Evolutionary conservation across 768 basidiomycete genomes (phyloP).

Genomic region (Boletus sp.): DNA sequence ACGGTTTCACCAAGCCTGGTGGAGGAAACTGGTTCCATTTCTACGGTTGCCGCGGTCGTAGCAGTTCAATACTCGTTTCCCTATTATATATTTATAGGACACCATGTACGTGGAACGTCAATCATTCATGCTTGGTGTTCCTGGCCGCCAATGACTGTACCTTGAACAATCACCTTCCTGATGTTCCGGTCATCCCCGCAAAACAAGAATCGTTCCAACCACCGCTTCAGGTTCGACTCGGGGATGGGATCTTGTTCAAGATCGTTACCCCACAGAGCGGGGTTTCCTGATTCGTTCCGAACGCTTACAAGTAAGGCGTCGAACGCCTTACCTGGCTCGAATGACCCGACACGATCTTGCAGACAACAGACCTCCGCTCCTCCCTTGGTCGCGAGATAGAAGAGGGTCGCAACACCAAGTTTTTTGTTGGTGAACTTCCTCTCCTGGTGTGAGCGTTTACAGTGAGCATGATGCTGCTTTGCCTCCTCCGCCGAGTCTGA

Average conservation of each 20-base stretch:
- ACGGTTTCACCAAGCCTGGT: not conserved
- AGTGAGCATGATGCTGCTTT: not conserved
- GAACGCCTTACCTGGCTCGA: constrained; percentile 79
- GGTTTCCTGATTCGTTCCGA: constrained; percentile 48
- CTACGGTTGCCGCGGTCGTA: not conserved
- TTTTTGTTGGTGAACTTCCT: constrained; percentile 51
- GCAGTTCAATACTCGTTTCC: not conserved
- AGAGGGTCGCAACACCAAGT: constrained; percentile 67
- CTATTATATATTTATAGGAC: constrained; percentile 1
- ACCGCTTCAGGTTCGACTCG: constrained; percentile 44
- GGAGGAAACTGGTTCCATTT: not conserved
- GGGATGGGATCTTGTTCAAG: constrained; percentile 34
- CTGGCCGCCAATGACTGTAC: constrained; percentile 70
- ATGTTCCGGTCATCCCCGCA: constrained; percentile 87
- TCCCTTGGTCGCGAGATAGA: constrained; percentile 90
- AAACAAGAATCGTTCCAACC: constrained; percentile 81
- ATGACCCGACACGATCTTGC: constrained; percentile 66
- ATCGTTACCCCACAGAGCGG: constrained; percentile 48
- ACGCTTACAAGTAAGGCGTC: constrained; percentile 81
- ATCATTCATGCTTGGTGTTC: constrained; percentile 26
- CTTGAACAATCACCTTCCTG: constrained; percentile 78
- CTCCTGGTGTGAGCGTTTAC: constrained; percentile 2
- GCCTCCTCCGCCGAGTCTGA: not conserved
- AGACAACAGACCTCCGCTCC: constrained; percentile 83
- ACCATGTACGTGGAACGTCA: constrained; percentile 3